These are phyloP conservation scores for Podochytrium sp. DNA, from an alignment of 192 early-diverging fungal genomes.

Conservation along the genomic window DNA sequence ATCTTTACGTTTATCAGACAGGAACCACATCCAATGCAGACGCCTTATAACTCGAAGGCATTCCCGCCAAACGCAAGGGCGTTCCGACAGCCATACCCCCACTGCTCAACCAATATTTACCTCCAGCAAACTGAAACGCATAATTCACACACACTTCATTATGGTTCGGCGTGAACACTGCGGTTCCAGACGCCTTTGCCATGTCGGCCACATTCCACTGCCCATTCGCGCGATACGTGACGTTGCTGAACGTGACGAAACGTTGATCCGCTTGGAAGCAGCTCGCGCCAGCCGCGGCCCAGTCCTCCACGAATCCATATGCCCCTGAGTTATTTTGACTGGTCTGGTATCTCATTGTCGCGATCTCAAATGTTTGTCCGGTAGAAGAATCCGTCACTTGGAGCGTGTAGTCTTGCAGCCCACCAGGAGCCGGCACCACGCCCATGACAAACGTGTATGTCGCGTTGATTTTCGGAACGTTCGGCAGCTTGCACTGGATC, in stretches of 20 bases:
- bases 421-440: background rate
- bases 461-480: background rate
- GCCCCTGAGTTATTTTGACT: slow-evolving; percentile 1
- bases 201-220: background rate
- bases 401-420: slow-evolving; percentile 9
- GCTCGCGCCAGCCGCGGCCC: too few relatives aligned
- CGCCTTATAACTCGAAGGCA: too few relatives aligned
- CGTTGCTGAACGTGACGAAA: slow-evolving; percentile 6
- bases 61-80: too few relatives aligned
- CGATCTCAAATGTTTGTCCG: background rate
- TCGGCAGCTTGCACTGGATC: background rate
- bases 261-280: background rate
- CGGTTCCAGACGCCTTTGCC: background rate
- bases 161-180: slow-evolving; percentile 22
- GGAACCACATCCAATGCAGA: too few relatives aligned
- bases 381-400: background rate
- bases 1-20: too few relatives aligned
- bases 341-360: background rate
- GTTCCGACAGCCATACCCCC: slow-evolving; percentile 5
- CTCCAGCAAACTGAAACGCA: slow-evolving; percentile 13
- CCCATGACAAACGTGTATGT: slow-evolving; percentile 7
- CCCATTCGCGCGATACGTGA: slow-evolving; percentile 5
- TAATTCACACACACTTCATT: slow-evolving; percentile 21
- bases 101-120: background rate
- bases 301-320: slow-evolving; percentile 22